Percentiles rank a stretch among this genome's conserved stretches.
Conservation (phyloP, 305 asterid genomes). For the Fraxinus nigra region DNA sequence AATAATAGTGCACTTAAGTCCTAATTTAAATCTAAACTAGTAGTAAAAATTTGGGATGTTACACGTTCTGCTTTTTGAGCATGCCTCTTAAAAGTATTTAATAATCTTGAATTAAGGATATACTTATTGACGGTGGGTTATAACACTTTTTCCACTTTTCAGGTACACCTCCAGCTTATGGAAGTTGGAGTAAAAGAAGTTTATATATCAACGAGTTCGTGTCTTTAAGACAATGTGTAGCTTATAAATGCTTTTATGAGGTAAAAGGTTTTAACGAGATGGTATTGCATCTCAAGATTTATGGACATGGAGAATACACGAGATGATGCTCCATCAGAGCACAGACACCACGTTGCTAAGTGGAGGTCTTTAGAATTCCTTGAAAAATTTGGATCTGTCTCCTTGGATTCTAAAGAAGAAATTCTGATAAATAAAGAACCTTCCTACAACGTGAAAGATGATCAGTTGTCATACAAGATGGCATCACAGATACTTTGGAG, state of each 20-base stretch:
- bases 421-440: slow-evolving; percentile 43
- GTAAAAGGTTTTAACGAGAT: slow-evolving; percentile 34
- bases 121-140: slow-evolving; percentile 5
- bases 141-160: slow-evolving; percentile 32
- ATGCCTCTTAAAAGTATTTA: background rate
- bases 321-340: slow-evolving; percentile 57
- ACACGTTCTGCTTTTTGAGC: background rate
- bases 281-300: slow-evolving; percentile 39
- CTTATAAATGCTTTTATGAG: slow-evolving; percentile 32
- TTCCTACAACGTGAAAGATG: slow-evolving; percentile 42
- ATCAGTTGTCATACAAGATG: slow-evolving; percentile 39
- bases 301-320: slow-evolving; percentile 57
- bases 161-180: slow-evolving; percentile 44
- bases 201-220: slow-evolving; percentile 25
- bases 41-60: too few species aligned
- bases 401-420: slow-evolving; percentile 58
- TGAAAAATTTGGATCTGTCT: slow-evolving; percentile 70
- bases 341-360: slow-evolving; percentile 50
- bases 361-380: slow-evolving; percentile 79
- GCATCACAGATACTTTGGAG: slow-evolving; percentile 94
- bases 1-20: too few species aligned
- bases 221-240: slow-evolving; percentile 22
- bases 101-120: background rate
- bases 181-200: slow-evolving; percentile 29
- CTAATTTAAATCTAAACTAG: too few species aligned